These are phyloP conservation scores for Cladosporium velox DNA, from an alignment of 2,329 filamentous ascomycete genomes.

Conservation along the genomic window DNA sequence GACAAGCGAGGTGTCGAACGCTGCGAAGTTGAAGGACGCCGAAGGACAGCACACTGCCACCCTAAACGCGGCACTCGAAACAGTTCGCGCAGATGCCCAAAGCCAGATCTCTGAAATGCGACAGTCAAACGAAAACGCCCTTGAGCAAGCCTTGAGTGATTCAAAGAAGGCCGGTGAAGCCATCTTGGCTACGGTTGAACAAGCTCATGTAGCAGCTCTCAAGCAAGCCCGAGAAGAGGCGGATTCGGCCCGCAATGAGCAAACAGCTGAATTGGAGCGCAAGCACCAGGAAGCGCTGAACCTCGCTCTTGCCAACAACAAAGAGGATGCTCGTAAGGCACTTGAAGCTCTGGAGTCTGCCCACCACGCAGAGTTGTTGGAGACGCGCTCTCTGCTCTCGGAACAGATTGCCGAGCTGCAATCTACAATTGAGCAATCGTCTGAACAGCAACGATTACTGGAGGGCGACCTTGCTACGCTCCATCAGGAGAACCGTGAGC, in stretches of 20 bases:
- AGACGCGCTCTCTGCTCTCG: slow-evolving; percentile 7
- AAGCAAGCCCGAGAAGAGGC: slow-evolving; percentile 27
- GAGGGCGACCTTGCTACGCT: slow-evolving; percentile 11
- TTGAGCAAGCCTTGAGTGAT: slow-evolving; percentile 13
- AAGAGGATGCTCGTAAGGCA: slow-evolving; percentile 20
- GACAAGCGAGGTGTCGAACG: slow-evolving; percentile 23
- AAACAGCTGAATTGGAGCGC: slow-evolving; percentile 27
- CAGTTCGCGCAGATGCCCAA: slow-evolving; percentile 25
- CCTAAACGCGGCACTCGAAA: slow-evolving; percentile 24
- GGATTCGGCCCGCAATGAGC: slow-evolving; percentile 26
- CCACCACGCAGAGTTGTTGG: slow-evolving; percentile 20
- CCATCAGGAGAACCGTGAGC: slow-evolving; percentile 11
- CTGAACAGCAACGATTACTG: slow-evolving; percentile 14
- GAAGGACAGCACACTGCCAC: slow-evolving; percentile 24
- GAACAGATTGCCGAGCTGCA: slow-evolving; percentile 13
- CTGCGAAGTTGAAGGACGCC: slow-evolving; percentile 23
- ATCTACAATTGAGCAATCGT: neutral
- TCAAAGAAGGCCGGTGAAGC: slow-evolving; percentile 25
- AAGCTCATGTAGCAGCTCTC: slow-evolving; percentile 31
- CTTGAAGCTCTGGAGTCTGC: slow-evolving; percentile 12
- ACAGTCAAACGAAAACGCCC: slow-evolving; percentile 23
- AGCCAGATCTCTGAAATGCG: slow-evolving; percentile 23
- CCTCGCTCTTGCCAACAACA: neutral
- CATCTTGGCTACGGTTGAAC: slow-evolving; percentile 29
- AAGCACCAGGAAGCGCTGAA: slow-evolving; percentile 27